Base-by-base conservation (phyloP, 2,329 filamentous ascomycete species). In the Hymenoscyphus infarciens region DNA sequence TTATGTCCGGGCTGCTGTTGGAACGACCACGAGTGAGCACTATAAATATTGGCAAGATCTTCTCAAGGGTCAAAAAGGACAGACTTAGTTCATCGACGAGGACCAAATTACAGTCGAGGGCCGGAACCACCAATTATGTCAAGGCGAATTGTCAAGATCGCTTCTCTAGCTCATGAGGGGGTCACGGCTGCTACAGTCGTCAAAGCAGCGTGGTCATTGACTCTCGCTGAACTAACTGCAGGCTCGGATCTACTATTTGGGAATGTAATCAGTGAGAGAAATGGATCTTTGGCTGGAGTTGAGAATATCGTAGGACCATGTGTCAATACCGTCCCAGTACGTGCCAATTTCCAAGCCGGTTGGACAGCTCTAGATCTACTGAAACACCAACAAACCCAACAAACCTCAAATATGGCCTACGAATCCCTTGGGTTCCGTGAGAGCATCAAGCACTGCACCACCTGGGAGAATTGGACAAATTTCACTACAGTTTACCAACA, bases 21-120 rank as follows among this genome's bases (percentile, higher is more conserved):
- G 54, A 69, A 76, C 54, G 68, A 74, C n/a, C 66, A 74, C 68
- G 69, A 64, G 73, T 74, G 33, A 59, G 11, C 61, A 62, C 29
- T 62, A 62, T 15, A 68, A 74, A 0, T 81, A 82, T 67, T 82
- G 81, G 81, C 70, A 69, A n/a, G 63, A 73, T 0, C 72, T 82
- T 0, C 75, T 83, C 75, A 1, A 68, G 69, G 71, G 74, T 73
- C 74, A 72, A 8, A 73, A 75, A 16, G 67, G 62, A 60, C 58
- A 16, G 62, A 66, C 13, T 22, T 63, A 13, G 63, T 65, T 3
- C 45, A 22, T 15, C 58, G 63, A 38, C 19, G 45, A 16, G 45
- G 58, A 4, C 59, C 61, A 27, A 65, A 65, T 39, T 63, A 66
- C 35, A 66, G 29, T 39, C 56, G 59, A 15, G 59, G 42, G 19